These are phyloP conservation scores for Trichophyton equinum DNA, from an alignment of 2,329 filamentous ascomycete species.

Conservation along the genomic window DNA sequence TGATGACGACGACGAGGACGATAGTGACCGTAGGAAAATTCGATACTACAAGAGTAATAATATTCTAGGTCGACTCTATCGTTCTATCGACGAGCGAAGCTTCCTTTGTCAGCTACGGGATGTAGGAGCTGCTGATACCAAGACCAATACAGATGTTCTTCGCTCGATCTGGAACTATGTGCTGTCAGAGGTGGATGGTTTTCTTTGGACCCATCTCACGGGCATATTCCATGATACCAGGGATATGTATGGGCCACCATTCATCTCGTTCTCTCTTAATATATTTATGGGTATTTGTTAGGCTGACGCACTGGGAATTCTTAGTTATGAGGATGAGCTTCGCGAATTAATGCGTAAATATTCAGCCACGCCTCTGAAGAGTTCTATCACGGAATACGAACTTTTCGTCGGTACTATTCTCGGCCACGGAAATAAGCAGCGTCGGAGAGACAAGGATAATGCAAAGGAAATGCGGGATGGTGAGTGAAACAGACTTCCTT, in stretches of 20 bases:
- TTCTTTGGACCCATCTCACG: slow-evolving; percentile 17
- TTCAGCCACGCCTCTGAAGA: slow-evolving; percentile 15
- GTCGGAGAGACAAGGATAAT: slow-evolving; percentile 15
- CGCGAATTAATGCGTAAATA: slow-evolving; percentile 16
- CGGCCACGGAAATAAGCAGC: slow-evolving; percentile 17
- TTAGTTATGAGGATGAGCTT: slow-evolving; percentile 14
- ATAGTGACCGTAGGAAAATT: slow-evolving; percentile 34
- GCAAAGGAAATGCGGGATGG: slow-evolving; percentile 18
- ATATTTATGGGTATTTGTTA: neutral
- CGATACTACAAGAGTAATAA: slow-evolving; percentile 57
- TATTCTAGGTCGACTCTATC: slow-evolving; percentile 57
- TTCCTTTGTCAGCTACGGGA: slow-evolving; percentile 46
- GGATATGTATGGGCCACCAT: slow-evolving; percentile 14
- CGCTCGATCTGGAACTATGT: slow-evolving; percentile 17
- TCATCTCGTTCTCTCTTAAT: neutral
- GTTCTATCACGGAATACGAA: slow-evolving; percentile 14
- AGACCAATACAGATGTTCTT: slow-evolving; percentile 15
- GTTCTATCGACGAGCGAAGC: slow-evolving; percentile 57
- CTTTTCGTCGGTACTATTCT: slow-evolving; percentile 14
- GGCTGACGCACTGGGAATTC: neutral
- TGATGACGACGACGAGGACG: slow-evolving; percentile 35
- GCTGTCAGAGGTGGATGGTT: slow-evolving; percentile 15
- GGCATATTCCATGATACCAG: slow-evolving; percentile 11
- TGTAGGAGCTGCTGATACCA: slow-evolving; percentile 13
- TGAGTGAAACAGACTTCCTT: neutral